Evolutionary conservation across 768 basidiomycete species (phyloP).

Genomic region (Leccinum incarnatum): DNA sequence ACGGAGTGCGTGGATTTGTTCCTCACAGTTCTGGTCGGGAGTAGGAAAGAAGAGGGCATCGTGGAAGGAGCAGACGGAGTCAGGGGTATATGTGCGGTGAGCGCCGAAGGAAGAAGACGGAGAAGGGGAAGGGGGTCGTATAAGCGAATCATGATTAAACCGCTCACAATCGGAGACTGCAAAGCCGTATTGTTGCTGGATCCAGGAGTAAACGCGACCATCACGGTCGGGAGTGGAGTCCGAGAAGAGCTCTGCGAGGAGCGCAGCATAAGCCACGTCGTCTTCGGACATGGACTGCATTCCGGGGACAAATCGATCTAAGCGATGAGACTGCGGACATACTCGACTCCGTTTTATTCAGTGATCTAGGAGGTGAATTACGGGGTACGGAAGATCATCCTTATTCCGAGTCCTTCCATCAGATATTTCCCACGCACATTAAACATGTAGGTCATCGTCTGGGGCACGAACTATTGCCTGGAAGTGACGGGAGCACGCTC

Average conservation of each 20-base stretch:
- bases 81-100: conserved; percentile 16
- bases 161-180: conserved; percentile 24
- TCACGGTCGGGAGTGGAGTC: conserved; percentile 24
- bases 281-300: conserved; percentile 29
- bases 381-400: neutral
- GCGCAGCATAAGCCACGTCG: conserved; percentile 28
- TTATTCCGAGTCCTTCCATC: too few species aligned
- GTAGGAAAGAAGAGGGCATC: conserved; percentile 36
- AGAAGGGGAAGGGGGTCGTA: conserved; percentile 24
- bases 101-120: conserved; percentile 33
- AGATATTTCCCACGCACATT: too few species aligned
- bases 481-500: too few species aligned
- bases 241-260: conserved; percentile 28
- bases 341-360: conserved; percentile 22
- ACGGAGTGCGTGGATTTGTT: conserved; percentile 31
- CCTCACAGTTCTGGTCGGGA: conserved; percentile 18
- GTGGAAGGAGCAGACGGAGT: conserved; percentile 27
- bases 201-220: conserved; percentile 33
- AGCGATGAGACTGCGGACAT: neutral
- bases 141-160: neutral
- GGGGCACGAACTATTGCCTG: too few species aligned
- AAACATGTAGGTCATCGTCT: too few species aligned
- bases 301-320: conserved; percentile 5
- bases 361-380: neutral
- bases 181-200: conserved; percentile 36